Evolutionary conservation across 1,139 yeast genomes (phyloP).

Genomic region (Kluyveromyces sp.): DNA sequence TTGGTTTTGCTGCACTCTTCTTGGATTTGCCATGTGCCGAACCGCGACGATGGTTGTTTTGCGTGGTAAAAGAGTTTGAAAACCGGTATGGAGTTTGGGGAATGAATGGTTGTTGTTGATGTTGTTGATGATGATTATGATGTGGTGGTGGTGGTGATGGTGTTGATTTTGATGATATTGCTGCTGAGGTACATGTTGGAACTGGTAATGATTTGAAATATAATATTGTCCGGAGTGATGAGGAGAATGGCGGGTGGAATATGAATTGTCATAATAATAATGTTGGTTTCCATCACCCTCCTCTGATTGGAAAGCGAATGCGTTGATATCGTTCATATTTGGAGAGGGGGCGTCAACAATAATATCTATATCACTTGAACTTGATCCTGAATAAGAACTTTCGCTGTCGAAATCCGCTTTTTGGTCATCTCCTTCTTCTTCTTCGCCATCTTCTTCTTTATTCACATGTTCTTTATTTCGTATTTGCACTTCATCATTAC

Average conservation of each 20-base stretch:
- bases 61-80: not conserved
- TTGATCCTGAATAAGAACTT: constrained; percentile 9
- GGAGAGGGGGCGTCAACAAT: constrained; percentile 11
- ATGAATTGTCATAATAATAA: not conserved
- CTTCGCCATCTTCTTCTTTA: no score
- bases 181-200: not conserved
- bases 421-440: not conserved
- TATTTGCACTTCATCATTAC: no score
- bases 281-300: not conserved
- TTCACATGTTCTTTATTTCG: no score
- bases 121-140: not conserved
- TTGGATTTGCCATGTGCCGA: constrained; percentile 6
- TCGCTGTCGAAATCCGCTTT: not conserved
- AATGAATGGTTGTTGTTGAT: not conserved
- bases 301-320: not conserved
- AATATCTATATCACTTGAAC: constrained; percentile 19
- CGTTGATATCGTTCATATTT: not conserved
- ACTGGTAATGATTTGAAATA: not conserved
- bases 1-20: constrained; percentile 27
- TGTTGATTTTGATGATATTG: not conserved
- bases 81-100: constrained; percentile 1
- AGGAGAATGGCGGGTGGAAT: not conserved
- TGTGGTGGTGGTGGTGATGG: not conserved
- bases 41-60: constrained; percentile 2
- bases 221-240: not conserved